These are phyloP conservation scores for Ziziphus jujuba DNA, from an alignment of 306 rosid species.

Conservation along the genomic window DNA sequence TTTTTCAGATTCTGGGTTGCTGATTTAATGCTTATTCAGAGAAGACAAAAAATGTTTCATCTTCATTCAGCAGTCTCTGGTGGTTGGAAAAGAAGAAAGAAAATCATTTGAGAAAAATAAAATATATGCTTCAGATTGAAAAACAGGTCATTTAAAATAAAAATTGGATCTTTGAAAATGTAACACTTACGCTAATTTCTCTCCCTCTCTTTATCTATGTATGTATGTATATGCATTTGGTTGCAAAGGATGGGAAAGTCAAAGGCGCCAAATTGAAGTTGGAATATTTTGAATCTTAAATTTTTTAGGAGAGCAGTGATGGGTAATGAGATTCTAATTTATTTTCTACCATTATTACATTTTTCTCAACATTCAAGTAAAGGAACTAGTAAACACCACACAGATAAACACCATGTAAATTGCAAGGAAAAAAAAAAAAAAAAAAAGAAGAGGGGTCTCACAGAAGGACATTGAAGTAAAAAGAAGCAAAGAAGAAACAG, in stretches of 20 bases:
- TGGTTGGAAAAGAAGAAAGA: background rate
- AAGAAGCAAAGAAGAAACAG: background rate
- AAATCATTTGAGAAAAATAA: background rate
- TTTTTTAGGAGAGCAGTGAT: background rate
- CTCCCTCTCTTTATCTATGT: background rate
- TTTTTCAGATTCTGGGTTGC: background rate
- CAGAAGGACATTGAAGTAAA: background rate
- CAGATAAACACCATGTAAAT: slow-evolving; percentile 3
- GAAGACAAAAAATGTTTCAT: no score
- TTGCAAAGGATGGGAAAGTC: background rate
- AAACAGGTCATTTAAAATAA: background rate
- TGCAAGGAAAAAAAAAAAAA: background rate
- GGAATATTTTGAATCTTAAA: background rate
- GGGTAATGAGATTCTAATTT: background rate
- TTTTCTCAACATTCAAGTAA: slow-evolving; percentile 13
- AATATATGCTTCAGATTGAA: background rate
- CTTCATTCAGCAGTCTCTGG: background rate
- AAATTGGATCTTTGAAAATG: background rate
- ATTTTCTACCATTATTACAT: background rate
- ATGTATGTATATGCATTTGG: background rate
- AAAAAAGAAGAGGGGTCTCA: no score
- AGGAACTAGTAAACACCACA: background rate
- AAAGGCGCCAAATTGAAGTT: background rate
- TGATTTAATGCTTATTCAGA: no score
- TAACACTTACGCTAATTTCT: background rate